Evolutionary conservation across 164 flowering plant species (phyloP).

Genomic region (Vitis riparia): DNA sequence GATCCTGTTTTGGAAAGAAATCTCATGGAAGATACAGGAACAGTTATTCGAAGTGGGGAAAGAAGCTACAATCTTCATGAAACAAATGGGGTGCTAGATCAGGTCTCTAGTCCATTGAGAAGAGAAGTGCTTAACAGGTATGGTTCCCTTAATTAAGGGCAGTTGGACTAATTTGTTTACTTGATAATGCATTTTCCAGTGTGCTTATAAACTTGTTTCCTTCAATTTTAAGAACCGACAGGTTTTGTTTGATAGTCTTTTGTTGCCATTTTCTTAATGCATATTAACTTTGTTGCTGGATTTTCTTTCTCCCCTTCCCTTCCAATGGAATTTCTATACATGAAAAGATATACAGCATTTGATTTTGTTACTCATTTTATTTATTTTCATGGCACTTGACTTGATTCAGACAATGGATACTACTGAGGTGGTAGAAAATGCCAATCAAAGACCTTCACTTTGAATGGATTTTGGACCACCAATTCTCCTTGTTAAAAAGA

Average conservation of each 20-base stretch:
- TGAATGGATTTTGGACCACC: too few species aligned
- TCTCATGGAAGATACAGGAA: conserved; percentile 19
- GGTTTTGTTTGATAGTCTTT: too few species aligned
- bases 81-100: conserved; percentile 38
- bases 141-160: background rate
- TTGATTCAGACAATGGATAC: background rate
- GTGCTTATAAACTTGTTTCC: background rate
- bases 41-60: conserved; percentile 27
- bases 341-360: background rate
- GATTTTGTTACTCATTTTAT: background rate
- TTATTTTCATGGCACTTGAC: background rate
- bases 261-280: too few species aligned
- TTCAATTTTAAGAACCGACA: too few species aligned
- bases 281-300: too few species aligned
- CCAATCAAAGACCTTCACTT: background rate
- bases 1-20: conserved; percentile 25
- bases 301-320: background rate
- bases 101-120: conserved; percentile 48
- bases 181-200: background rate
- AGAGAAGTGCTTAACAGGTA: conserved; percentile 50
- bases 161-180: background rate
- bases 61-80: conserved; percentile 28
- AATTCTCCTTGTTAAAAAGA: too few species aligned
- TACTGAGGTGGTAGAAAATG: background rate
- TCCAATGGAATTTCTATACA: background rate